Conservation (phyloP, 2,329 filamentous ascomycete species). For the Geosmithia putterillii region DNA sequence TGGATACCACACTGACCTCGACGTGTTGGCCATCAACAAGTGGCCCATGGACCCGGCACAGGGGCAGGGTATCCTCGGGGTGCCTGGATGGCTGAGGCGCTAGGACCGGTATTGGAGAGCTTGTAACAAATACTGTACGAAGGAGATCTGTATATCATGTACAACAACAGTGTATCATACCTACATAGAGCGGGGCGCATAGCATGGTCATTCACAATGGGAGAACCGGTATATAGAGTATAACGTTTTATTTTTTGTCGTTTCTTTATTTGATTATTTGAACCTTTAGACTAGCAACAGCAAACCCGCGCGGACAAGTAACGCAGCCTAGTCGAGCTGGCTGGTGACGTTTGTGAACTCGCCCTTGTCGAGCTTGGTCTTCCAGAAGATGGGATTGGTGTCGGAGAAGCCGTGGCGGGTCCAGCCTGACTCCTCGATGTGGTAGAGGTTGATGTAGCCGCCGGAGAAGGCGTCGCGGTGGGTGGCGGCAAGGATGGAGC, state of each 20-base stretch:
- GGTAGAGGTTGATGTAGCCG: conserved; percentile 97
- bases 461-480: conserved; percentile 98
- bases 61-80: conserved; percentile 49
- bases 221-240: too few species aligned
- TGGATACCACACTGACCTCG: conserved; percentile 55
- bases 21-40: conserved; percentile 46
- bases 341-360: conserved; percentile 95
- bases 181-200: too few species aligned
- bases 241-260: too few species aligned
- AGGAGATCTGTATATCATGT: conserved; percentile 4
- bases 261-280: background rate
- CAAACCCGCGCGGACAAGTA: background rate
- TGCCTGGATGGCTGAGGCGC: conserved; percentile 29
- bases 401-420: conserved; percentile 97
- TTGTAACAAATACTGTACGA: conserved; percentile 3
- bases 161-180: too few species aligned
- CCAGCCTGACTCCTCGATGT: conserved; percentile 98
- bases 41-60: conserved; percentile 64
- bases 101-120: background rate
- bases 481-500: conserved; percentile 90
- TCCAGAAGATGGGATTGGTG: conserved; percentile 99
- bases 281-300: too few species aligned
- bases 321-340: conserved; percentile 40
- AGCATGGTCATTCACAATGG: too few species aligned
- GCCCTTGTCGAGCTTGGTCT: conserved; percentile 96